phyloP scores from a whole-genome alignment of 768 basidiomycete species.

The Crucibulum laeve region DNA sequence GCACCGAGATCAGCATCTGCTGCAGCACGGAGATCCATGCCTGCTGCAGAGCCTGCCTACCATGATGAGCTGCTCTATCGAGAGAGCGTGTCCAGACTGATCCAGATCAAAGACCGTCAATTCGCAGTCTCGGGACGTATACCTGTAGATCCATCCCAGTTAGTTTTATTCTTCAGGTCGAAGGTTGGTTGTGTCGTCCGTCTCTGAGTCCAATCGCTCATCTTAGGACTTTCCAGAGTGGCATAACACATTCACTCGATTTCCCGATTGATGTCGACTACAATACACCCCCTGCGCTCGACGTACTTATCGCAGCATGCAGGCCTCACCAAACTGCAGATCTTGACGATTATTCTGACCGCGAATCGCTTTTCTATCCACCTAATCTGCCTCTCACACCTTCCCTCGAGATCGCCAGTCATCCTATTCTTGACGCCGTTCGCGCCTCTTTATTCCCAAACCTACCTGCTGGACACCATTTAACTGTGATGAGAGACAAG shows the following conservation, averaged over 20 bases:
- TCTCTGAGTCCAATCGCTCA: background rate
- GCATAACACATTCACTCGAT: constrained; percentile 75
- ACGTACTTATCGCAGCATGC: constrained; percentile 74
- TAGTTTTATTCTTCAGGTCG: constrained; percentile 75
- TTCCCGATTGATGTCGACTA: constrained; percentile 78
- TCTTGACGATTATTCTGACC: constrained; percentile 48
- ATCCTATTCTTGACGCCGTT: constrained; percentile 77
- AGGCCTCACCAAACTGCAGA: constrained; percentile 57
- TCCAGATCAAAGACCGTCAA: constrained; percentile 55
- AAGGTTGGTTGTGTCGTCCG: constrained; percentile 43
- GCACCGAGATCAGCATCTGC: constrained; percentile 29
- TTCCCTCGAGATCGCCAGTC: constrained; percentile 76
- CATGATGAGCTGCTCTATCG: constrained; percentile 51
- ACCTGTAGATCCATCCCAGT: constrained; percentile 60
- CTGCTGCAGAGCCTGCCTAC: constrained; percentile 24
- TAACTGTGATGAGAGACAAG: constrained; percentile 63
- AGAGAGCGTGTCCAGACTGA: constrained; percentile 48
- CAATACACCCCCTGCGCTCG: constrained; percentile 71
- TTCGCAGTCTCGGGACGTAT: constrained; percentile 68
- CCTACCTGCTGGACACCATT: constrained; percentile 63
- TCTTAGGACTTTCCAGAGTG: constrained; percentile 42
- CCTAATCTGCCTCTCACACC: constrained; percentile 67
- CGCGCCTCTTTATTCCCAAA: constrained; percentile 69
- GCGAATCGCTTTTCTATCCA: constrained; percentile 71
- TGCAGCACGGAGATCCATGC: constrained; percentile 26